Evolutionary conservation across 129 eudicot species (phyloP).

Genomic region (Arctium lappa): DNA sequence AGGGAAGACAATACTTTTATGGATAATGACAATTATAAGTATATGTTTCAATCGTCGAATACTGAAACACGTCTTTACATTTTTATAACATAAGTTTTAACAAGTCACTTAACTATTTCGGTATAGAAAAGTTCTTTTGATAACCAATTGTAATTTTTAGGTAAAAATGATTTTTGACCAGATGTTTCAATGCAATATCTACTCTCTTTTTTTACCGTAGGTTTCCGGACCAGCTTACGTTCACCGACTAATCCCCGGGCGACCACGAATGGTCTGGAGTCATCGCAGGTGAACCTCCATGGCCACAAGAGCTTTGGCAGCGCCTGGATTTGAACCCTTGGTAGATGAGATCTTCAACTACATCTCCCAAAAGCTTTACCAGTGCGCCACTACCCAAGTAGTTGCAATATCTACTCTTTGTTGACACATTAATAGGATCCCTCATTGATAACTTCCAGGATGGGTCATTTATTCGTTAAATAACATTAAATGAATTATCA

Average conservation of each 20-base stretch:
- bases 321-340: no score
- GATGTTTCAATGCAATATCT: not conserved
- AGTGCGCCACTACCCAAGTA: no score
- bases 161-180: not conserved
- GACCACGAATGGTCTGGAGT: no score
- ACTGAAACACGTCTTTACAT: not conserved
- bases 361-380: no score
- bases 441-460: not conserved
- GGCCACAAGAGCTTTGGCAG: no score
- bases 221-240: no score
- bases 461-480: not conserved
- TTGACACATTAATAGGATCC: not conserved
- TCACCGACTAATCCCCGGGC: no score
- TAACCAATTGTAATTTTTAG: no score
- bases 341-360: no score
- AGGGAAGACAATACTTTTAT: not conserved
- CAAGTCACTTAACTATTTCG: not conserved
- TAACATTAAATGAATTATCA: no score
- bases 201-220: not conserved
- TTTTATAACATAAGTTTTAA: not conserved
- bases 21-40: not conserved
- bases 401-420: not conserved
- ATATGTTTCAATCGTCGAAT: not conserved
- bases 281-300: no score
- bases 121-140: not conserved